phyloP scores from a whole-genome alignment of 352 stramenopile genomes.

The Globisporangium middletonii region DNA sequence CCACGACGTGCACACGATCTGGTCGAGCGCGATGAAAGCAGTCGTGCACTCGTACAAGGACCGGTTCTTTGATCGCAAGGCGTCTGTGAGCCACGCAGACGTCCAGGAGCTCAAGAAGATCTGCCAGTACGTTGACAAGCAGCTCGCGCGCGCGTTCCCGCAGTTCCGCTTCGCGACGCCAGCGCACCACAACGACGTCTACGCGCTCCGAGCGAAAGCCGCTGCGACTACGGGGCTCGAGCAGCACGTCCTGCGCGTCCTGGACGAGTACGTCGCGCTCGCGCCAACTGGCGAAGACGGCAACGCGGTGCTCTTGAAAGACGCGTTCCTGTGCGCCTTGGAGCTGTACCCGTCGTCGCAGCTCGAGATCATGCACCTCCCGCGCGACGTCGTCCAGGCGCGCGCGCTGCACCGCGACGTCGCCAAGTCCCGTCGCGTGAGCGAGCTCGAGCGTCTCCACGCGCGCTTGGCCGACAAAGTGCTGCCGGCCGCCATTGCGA shows the following conservation, averaged over 20 bases:
- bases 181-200: conserved; percentile 48
- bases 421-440: conserved; percentile 31
- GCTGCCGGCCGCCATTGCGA: conserved; percentile 6
- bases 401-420: conserved; percentile 35
- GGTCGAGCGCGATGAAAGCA: conserved; percentile 56
- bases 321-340: conserved; percentile 36
- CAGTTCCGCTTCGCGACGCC: conserved; percentile 34
- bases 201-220: conserved; percentile 53
- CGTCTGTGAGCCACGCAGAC: conserved; percentile 26
- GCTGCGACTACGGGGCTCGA: conserved; percentile 47
- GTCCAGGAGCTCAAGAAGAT: conserved; percentile 51
- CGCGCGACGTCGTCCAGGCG: conserved; percentile 28
- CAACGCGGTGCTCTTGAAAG: conserved; percentile 17
- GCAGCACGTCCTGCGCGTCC: conserved; percentile 31
- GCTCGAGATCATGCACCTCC: conserved; percentile 45
- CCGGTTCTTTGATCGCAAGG: conserved; percentile 41
- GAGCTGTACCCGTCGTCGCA: conserved; percentile 55
- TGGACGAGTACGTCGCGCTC: conserved; percentile 54
- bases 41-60: conserved; percentile 56
- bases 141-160: conserved; percentile 49
- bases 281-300: conserved; percentile 8
- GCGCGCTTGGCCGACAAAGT: conserved; percentile 7
- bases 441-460: conserved; percentile 39
- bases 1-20: conserved; percentile 35
- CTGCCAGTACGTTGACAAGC: conserved; percentile 48